These are phyloP conservation scores for Cryptococcus sp. DNA, from an alignment of 1,284 basidiomycete species.

Conservation along the genomic window DNA sequence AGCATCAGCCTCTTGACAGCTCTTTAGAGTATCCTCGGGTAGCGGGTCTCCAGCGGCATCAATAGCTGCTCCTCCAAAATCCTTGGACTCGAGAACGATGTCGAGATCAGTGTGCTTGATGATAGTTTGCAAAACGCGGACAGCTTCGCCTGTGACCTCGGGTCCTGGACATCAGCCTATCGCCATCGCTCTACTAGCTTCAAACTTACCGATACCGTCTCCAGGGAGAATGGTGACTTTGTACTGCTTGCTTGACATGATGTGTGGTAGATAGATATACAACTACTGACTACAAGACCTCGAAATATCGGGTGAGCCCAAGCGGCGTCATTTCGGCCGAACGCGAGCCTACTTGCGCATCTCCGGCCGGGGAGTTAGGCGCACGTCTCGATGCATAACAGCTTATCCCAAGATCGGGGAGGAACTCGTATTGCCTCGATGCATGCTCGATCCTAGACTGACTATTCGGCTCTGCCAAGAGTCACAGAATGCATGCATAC, in stretches of 20 bases:
- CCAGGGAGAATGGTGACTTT: conserved; percentile 86
- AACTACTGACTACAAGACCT: background rate
- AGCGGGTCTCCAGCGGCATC: conserved; percentile 80
- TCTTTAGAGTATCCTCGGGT: conserved; percentile 77
- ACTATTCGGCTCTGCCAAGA: too few species aligned
- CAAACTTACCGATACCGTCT: conserved; percentile 83
- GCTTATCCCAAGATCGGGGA: too few species aligned
- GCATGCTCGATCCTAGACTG: too few species aligned
- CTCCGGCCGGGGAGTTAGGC: too few species aligned
- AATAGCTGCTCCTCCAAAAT: conserved; percentile 92
- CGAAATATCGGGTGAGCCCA: background rate
- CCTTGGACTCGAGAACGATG: conserved; percentile 62
- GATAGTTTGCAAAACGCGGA: conserved; percentile 74
- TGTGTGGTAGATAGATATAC: background rate
- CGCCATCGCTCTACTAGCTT: background rate
- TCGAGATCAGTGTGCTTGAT: conserved; percentile 67
- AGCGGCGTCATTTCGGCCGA: background rate
- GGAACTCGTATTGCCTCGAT: too few species aligned
- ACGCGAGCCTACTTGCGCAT: background rate
- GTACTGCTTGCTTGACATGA: conserved; percentile 41
- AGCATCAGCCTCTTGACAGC: conserved; percentile 83
- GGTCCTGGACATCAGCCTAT: conserved; percentile 60
- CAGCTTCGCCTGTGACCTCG: conserved; percentile 85
- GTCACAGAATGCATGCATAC: too few species aligned
- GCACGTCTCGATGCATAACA: too few species aligned